A percentile compares a stretch with the other conserved stretches of the same genome.
Conservation (phyloP, 257 asterid genomes). For the Jasminum sambac region DNA sequence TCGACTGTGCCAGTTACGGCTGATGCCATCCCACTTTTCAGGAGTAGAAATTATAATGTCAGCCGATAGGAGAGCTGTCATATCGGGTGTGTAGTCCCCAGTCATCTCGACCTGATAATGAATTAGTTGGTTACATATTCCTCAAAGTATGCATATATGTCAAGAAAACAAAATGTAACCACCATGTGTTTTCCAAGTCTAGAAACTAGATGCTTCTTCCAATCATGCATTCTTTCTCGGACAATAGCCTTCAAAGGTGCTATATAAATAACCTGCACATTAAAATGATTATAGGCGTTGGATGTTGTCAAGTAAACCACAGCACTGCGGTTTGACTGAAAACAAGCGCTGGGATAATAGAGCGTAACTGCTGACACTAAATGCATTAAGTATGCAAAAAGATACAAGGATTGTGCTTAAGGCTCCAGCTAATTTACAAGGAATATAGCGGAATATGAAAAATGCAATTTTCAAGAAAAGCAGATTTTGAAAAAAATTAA, state of each 20-base stretch:
- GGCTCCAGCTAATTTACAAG: not conserved
- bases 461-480: not conserved
- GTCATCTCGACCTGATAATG: slow-evolving; percentile 91
- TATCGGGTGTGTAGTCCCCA: slow-evolving; percentile 95
- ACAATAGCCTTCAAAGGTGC: slow-evolving; percentile 99
- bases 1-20: slow-evolving; percentile 97
- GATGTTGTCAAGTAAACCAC: slow-evolving; percentile 19
- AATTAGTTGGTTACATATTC: slow-evolving; percentile 22
- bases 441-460: not conserved
- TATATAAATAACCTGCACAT: slow-evolving; percentile 80
- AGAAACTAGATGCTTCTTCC: slow-evolving; percentile 89
- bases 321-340: slow-evolving; percentile 6
- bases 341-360: slow-evolving; percentile 12
- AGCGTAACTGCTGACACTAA: slow-evolving; percentile 1
- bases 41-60: slow-evolving; percentile 97
- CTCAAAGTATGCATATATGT: slow-evolving; percentile 22
- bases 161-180: slow-evolving; percentile 29
- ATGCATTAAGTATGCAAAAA: not conserved
- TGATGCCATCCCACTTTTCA: slow-evolving; percentile 99
- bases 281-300: slow-evolving; percentile 21
- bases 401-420: not conserved
- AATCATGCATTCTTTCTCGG: slow-evolving; percentile 96
- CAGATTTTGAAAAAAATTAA: not conserved
- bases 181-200: slow-evolving; percentile 94
- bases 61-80: slow-evolving; percentile 77